Evolutionary conservation across 345 rosid genomes (phyloP).

Genomic region (Eucalyptus curtisii): DNA sequence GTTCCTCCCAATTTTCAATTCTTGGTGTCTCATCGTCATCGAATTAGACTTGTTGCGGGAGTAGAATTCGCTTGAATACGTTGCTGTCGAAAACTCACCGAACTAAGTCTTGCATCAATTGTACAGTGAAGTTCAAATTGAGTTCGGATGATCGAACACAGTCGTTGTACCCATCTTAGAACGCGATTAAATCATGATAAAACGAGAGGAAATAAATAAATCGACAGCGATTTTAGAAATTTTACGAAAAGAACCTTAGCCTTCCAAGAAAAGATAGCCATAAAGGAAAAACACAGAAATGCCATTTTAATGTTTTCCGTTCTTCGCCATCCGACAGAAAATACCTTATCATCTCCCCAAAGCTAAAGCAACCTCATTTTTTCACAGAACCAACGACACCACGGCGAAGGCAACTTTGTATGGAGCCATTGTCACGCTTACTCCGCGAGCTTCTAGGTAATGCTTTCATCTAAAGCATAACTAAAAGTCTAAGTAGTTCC

Average conservation of each 20-base stretch:
- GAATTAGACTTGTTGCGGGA: not conserved
- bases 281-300: not conserved
- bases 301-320: not conserved
- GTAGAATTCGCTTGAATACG: not conserved
- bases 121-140: rapidly evolving
- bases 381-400: not conserved
- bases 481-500: not conserved
- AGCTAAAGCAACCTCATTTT: not conserved
- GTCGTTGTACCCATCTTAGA: not conserved
- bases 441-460: not conserved
- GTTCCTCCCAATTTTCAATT: not conserved
- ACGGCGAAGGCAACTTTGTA: not conserved
- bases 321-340: not conserved
- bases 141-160: rapidly evolving
- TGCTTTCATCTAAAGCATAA: not conserved
- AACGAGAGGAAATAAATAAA: not conserved
- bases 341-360: not conserved
- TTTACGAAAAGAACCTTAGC: not conserved
- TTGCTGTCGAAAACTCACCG: not conserved
- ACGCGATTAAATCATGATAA: not conserved
- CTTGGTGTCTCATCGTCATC: not conserved
- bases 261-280: not conserved
- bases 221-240: rapidly evolving
- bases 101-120: not conserved
- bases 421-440: not conserved